Evolutionary conservation across 148 eudicot genomes (phyloP).

Genomic region (Spergularia marina): DNA sequence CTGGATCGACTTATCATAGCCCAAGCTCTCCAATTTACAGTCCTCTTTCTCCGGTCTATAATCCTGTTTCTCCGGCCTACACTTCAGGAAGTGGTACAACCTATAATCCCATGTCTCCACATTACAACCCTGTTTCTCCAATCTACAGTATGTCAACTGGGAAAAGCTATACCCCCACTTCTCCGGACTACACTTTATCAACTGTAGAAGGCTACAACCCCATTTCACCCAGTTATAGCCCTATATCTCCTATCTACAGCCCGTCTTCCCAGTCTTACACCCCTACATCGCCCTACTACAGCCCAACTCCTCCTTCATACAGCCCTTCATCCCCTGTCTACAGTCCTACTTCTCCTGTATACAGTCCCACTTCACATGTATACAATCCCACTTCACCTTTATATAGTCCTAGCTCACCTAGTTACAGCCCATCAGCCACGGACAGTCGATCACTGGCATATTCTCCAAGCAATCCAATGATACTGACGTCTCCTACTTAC

Average conservation of each 20-base stretch:
- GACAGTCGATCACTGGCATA: constrained; percentile 6
- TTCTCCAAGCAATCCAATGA: constrained; percentile 17
- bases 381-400: constrained; percentile 38
- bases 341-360: no score
- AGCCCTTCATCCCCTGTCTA: constrained; percentile 34
- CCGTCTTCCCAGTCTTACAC: constrained; percentile 43
- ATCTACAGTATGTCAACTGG: constrained; percentile 33
- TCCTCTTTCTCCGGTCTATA: no score
- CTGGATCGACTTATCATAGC: background rate
- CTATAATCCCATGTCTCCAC: constrained; percentile 2
- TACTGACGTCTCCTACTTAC: constrained; percentile 16
- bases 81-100: no score
- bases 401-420: constrained; percentile 9
- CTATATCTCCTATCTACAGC: constrained; percentile 43
- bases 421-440: constrained; percentile 1
- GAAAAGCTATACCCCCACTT: constrained; percentile 28
- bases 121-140: constrained; percentile 26
- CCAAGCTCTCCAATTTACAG: no score
- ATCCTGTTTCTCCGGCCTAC: no score
- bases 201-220: constrained; percentile 42
- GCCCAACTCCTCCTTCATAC: constrained; percentile 36
- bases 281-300: constrained; percentile 41
- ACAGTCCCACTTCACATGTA: no score
- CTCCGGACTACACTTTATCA: constrained; percentile 42
- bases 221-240: constrained; percentile 43